Percentiles rank a stretch among this genome's conserved stretches.
phyloP scores from a whole-genome alignment of 2,329 filamentous ascomycete species.

The Penicillium sp. region DNA sequence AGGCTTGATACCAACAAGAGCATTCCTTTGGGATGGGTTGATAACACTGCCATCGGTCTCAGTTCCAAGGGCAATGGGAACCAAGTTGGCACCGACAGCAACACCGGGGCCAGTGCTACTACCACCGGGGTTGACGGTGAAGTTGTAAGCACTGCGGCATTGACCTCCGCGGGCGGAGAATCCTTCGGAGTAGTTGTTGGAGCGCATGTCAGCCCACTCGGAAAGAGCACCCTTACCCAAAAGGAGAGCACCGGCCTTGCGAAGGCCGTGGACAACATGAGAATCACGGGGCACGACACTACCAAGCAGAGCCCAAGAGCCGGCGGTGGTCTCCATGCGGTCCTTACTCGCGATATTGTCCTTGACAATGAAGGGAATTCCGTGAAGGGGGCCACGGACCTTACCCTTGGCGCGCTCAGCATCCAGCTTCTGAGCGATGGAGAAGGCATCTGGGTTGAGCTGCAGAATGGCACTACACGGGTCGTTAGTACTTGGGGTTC shows the following conservation, averaged over 20 bases:
- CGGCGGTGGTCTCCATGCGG: conserved; percentile 73
- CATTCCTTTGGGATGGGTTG: conserved; percentile 69
- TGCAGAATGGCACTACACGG: conserved; percentile 55
- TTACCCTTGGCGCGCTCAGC: conserved; percentile 58
- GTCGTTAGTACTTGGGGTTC: background rate
- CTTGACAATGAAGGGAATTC: conserved; percentile 75
- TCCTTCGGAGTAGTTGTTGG: conserved; percentile 67
- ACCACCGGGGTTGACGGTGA: conserved; percentile 68
- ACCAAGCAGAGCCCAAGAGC: conserved; percentile 67
- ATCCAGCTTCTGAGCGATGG: conserved; percentile 64
- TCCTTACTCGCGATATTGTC: conserved; percentile 69
- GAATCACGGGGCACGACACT: conserved; percentile 69
- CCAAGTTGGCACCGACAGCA: conserved; percentile 64
- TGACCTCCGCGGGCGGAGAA: conserved; percentile 68
- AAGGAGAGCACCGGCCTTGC: conserved; percentile 67
- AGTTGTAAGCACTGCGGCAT: conserved; percentile 66
- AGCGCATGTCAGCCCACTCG: conserved; percentile 75
- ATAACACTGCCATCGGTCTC: conserved; percentile 76
- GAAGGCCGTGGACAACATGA: conserved; percentile 61
- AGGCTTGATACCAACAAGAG: conserved; percentile 73
- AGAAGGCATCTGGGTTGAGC: conserved; percentile 66
- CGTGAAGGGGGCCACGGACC: conserved; percentile 68
- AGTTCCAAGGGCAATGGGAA: conserved; percentile 68
- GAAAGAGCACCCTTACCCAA: conserved; percentile 71
- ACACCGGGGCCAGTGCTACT: conserved; percentile 68